Base-by-base conservation (phyloP, 768 basidiomycete species). In the Tylopilus plumbeoviolaceoides region DNA sequence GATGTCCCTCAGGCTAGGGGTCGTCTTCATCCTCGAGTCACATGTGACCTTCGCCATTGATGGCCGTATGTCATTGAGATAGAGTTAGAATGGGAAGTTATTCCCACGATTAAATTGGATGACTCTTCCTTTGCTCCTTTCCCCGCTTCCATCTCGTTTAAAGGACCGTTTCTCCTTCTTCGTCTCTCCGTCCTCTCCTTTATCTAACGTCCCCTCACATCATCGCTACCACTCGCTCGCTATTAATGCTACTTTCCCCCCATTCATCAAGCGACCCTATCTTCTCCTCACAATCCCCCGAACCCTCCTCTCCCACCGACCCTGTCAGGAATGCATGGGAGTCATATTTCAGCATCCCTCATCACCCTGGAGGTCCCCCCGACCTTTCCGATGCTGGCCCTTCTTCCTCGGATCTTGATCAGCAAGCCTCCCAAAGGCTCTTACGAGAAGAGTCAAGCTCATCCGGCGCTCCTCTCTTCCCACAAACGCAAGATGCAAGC, bases 331-430 rank as follows among this genome's bases (percentile, higher is more conserved):
- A 42, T 14, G 45, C 61, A 9, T 63, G 61, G 64, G 42, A 20
- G 11, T 23, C 48, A 0, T 44, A 43, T 21, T 59, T 58, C 43
- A 28, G 18, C 39, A 2, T 17, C 14, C 41, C 50, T 5, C 56
- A 53, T 1, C 35, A 11, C 51, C 5, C 48, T 3, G 51, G 23
- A n/a, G 46, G 63, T 49, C 43, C 15, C 9, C 38, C 28, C 1
- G 48, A 53, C 20, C 4, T 20, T 1, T 41, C 51, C 4, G 45
- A 45, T 0, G 20, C 23, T 15, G 54, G 46, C 28, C 30, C 57
- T 33, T 58, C 59, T 27, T 27, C 2, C 2, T 46, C 67, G 55
- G 67, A 69, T 65, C 69, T 63, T 54, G 61, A 65, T 55, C 69
- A 69, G 7, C 59, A 63, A 25, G 10, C 36, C 2, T 64, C 66